Evolutionary conservation across 306 rosid species (phyloP), one percentile per base, ranked within the genome.

Genomic region (Cicer arietinum): DNA sequence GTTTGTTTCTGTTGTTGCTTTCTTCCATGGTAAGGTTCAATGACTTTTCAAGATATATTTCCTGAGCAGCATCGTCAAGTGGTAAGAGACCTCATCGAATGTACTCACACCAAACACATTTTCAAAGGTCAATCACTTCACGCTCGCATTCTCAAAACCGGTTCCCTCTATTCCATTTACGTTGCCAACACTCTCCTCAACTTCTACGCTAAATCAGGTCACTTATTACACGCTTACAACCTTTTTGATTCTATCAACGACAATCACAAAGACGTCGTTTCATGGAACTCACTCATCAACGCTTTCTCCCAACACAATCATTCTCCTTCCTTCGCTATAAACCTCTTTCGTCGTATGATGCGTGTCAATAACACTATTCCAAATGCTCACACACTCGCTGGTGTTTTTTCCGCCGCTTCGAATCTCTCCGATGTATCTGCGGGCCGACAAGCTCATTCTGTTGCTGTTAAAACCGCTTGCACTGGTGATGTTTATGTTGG

Each of bases 241-340:
- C 74, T 89, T 4, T 88, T 93, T 75, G 75, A 91, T 42, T 13
- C n/a, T 54, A 78, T 84, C 7, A 7, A 8, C 22, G 10, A 74
- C 30, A 14, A 1, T 9, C 12, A 63, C 72, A 91, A 83, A 16
- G 93, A 91, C 80, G 90, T 73, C 1, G 85, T 88, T 25, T 88
- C 98, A 79, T 93, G 96, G 96, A 91, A 91, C 80, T 89, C 77
- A 44, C 89, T 93, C 79, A 86, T 93, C 90, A 93, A 91, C 57
- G 95, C 81, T 7, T 85, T 74, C 86, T 84, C 98, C 6, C 89
- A 89, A 7, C 78, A 80, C 48, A 30, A 30, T 30, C 79, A 66
- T 37, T 18, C 83, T 0, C 44, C 39, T 48, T 54, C 83, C 6
- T 41, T 71, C 7, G 88, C 74, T 46, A 73, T 90, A 84, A 79